Base-by-base conservation (phyloP, 75 land plant species). In the Gnetum montanum region DNA sequence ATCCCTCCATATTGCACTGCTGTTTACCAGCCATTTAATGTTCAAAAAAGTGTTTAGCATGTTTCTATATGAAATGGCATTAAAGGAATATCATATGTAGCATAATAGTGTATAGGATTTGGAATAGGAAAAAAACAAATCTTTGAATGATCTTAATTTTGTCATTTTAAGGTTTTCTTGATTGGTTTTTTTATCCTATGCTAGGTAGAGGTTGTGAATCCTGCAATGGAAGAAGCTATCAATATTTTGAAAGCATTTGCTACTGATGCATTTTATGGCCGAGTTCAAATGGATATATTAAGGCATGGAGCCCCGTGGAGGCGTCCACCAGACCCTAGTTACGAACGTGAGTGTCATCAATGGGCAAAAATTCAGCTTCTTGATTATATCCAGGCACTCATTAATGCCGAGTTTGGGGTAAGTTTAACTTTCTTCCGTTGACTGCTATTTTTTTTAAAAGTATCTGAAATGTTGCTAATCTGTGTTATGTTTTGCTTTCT, bases 241-340 rank as follows among this genome's bases (percentile, higher is more conserved):
- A 36, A 8, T 26, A 51, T 75, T 35, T 27, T 88, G 65, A 63
- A 88, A 61, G 70, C 70, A 48, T 84, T 84, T 75, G 89, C 73
- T 33, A 31, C 31, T 47, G 84, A 88, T 64, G 77, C 70, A 36
- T 48, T 13, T 22, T 43, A 20, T 60, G 79, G 79, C 46, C 64
- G 62, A 61, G 66, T 88, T 44, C 64, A 75, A 43, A 54, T 75
- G 58, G 68, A 72, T 41, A 66, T 45, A 49, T 72, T 88, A 49
- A 71, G 72, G 8, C 82, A 85, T 73, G 94, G 94, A 41, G 85
- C 82, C 57, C 82, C 94, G 24, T 88, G 94, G 94, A 69, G 94
- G 59, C 79, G 70, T 45, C 80, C 78, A 48, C 88, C 93, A 25
- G 49, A 31, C 24, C 36, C 46, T 3, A 73, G 63, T 41, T 52